Evolutionary conservation across 257 asterid species (phyloP).

Genomic region (Linderniella brevidens): DNA sequence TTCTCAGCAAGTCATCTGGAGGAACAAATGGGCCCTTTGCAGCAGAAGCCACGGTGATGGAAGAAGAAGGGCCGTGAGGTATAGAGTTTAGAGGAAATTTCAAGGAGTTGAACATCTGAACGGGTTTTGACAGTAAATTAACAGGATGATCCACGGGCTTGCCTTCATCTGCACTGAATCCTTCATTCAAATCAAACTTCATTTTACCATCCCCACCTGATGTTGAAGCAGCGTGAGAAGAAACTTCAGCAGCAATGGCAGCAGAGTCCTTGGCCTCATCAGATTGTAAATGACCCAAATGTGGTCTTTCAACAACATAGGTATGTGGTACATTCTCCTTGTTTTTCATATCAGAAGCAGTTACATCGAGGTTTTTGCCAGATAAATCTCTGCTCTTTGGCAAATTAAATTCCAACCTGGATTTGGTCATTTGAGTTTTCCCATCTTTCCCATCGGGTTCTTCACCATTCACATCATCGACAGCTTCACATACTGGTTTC

Average conservation of each 20-base stretch:
- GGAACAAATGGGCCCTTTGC: conserved; percentile 80
- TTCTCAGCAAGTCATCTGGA: conserved; percentile 70
- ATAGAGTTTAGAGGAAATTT: conserved; percentile 23
- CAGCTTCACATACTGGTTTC: conserved; percentile 13
- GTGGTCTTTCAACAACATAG: conserved; percentile 16
- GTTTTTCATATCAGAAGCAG: too few relatives aligned
- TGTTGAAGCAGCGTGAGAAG: conserved; percentile 16
- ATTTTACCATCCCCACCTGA: conserved; percentile 27
- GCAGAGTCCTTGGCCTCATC: conserved; percentile 18
- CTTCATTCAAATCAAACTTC: conserved; percentile 71
- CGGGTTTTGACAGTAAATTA: conserved; percentile 14
- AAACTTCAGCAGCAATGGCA: conserved; percentile 12
- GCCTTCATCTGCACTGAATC: conserved; percentile 52
- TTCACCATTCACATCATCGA: conserved; percentile 13
- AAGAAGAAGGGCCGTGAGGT: conserved; percentile 31
- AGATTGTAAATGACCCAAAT: conserved; percentile 9
- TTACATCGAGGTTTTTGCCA: too few relatives aligned
- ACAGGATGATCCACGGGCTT: conserved; percentile 34
- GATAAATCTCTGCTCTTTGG: too few relatives aligned
- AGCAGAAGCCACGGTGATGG: conserved; percentile 77
- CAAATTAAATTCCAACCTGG: neutral
- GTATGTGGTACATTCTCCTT: too few relatives aligned
- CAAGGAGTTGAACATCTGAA: conserved; percentile 17
- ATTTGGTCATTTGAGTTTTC: conserved; percentile 7
- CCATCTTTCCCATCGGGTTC: conserved; percentile 15